These are phyloP conservation scores for Vicia sativa DNA, from an alignment of 306 rosid species.

Conservation along the genomic window DNA sequence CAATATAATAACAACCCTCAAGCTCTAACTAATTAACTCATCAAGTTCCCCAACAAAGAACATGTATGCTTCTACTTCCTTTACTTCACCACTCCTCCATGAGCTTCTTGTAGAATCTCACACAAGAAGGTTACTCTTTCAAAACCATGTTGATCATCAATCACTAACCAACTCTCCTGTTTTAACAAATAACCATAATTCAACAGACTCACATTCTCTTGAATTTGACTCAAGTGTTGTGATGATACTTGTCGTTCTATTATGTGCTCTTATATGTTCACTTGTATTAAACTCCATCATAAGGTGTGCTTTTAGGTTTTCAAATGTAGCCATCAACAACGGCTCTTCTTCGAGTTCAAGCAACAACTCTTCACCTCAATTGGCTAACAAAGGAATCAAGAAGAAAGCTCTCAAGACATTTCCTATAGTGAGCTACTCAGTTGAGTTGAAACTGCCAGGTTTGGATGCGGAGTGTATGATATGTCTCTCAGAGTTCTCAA, in stretches of 20 bases:
- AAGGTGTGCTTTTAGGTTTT: slow-evolving; percentile 68
- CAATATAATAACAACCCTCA: slow-evolving; percentile 21
- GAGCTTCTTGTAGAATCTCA: slow-evolving; percentile 43
- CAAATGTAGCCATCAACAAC: slow-evolving; percentile 42
- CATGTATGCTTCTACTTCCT: slow-evolving; percentile 53
- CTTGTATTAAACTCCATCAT: slow-evolving; percentile 76
- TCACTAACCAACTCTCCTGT: no score
- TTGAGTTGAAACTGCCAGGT: slow-evolving; percentile 51
- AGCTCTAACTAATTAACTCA: slow-evolving; percentile 9
- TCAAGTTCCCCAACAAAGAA: not conserved
- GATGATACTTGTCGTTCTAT: slow-evolving; percentile 76
- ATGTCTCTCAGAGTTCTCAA: slow-evolving; percentile 65
- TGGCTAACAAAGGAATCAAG: slow-evolving; percentile 62
- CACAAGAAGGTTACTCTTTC: slow-evolving; percentile 70
- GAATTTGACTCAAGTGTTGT: slow-evolving; percentile 73
- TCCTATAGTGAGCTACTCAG: slow-evolving; percentile 51
- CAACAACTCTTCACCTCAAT: no score
- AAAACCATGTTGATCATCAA: slow-evolving; percentile 35
- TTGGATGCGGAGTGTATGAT: slow-evolving; percentile 72
- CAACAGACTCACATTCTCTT: slow-evolving; percentile 34
- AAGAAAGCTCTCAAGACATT: slow-evolving; percentile 71
- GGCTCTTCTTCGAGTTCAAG: not conserved
- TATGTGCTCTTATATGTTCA: slow-evolving; percentile 78
- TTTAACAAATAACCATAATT: slow-evolving; percentile 20
- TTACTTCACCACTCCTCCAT: slow-evolving; percentile 39